Conservation (phyloP, 2,329 filamentous ascomycete genomes). For the Aureobasidium sp. region DNA sequence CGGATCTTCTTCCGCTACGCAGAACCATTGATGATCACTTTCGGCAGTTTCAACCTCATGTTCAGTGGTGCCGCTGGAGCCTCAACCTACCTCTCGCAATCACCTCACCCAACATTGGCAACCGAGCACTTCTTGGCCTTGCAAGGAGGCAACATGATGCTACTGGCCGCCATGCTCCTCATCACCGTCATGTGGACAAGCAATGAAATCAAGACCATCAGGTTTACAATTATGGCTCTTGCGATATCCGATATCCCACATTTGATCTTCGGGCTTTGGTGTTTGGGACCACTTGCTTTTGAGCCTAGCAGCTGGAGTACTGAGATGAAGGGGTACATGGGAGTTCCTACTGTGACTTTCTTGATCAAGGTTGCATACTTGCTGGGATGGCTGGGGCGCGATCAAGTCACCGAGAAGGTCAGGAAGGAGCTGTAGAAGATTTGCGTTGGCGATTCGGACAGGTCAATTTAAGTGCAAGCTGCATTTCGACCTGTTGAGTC, state of each 20-base stretch:
- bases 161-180: neutral
- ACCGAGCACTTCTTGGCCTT: conserved; percentile 1
- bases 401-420: neutral
- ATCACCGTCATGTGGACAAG: conserved; percentile 6
- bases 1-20: conserved; percentile 1
- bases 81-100: conserved; percentile 5
- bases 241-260: conserved; percentile 2
- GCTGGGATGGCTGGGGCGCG: neutral
- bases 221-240: conserved; percentile 2
- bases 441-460: neutral
- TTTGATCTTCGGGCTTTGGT: neutral
- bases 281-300: conserved; percentile 4
- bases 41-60: conserved; percentile 1
- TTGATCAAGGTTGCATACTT: conserved; percentile 2
- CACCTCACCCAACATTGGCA: neutral
- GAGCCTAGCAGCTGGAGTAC: neutral
- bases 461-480: neutral
- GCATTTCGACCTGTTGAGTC: neutral
- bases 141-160: conserved; percentile 6
- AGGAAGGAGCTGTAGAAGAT: neutral
- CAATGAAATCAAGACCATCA: neutral
- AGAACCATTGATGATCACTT: conserved; percentile 3
- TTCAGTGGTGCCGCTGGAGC: neutral
- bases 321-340: conserved; percentile 6
- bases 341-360: conserved; percentile 2